phyloP scores from a whole-genome alignment of 805 yeast genomes.

The Diddensiella transvaalensis region DNA sequence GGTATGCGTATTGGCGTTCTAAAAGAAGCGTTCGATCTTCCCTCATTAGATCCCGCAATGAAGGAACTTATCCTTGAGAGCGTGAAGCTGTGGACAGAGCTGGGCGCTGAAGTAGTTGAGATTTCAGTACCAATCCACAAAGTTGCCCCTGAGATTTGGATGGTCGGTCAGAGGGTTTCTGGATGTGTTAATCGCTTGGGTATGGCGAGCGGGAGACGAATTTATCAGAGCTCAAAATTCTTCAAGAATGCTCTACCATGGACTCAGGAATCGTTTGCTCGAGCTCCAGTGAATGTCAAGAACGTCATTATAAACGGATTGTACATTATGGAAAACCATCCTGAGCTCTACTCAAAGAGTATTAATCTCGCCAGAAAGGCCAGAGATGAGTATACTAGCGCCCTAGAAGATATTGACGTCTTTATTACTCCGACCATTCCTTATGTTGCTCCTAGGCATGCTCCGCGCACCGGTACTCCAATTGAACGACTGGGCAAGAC shows the following conservation, averaged over 20 bases:
- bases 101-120: slow-evolving; percentile 37
- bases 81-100: slow-evolving; percentile 28
- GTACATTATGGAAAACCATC: slow-evolving; percentile 33
- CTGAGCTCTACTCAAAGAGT: slow-evolving; percentile 36
- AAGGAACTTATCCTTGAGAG: slow-evolving; percentile 30
- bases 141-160: slow-evolving; percentile 39
- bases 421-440: slow-evolving; percentile 31
- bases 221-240: slow-evolving; percentile 7
- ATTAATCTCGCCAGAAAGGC: slow-evolving; percentile 35
- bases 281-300: slow-evolving; percentile 14
- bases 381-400: slow-evolving; percentile 34
- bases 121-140: slow-evolving; percentile 37
- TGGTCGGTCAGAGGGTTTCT: slow-evolving; percentile 25
- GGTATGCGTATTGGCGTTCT: slow-evolving; percentile 30
- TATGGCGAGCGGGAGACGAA: slow-evolving; percentile 14
- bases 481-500: slow-evolving; percentile 10
- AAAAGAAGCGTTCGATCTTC: slow-evolving; percentile 36
- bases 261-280: slow-evolving; percentile 9
- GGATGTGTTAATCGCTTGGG: slow-evolving; percentile 15
- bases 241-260: slow-evolving; percentile 8
- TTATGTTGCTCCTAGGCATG: slow-evolving; percentile 12
- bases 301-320: slow-evolving; percentile 29
- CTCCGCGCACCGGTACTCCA: slow-evolving; percentile 10
- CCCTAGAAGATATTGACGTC: slow-evolving; percentile 33
- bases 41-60: slow-evolving; percentile 33